phyloP scores from a whole-genome alignment of 805 yeast species.

The Wickerhamiella dianesei region DNA sequence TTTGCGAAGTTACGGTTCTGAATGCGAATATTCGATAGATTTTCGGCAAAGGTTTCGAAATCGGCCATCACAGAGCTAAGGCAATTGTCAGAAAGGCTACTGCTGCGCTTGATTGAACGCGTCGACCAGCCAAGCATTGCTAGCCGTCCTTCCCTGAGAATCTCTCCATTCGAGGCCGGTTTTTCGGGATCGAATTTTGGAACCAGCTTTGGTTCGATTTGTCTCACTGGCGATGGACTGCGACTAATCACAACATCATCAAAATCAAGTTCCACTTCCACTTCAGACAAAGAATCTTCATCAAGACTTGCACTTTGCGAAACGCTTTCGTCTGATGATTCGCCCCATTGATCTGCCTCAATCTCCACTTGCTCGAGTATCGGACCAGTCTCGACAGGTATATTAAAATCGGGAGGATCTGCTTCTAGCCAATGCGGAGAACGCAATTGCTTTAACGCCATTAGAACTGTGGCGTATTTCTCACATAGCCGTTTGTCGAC shows the following conservation, averaged over 20 bases:
- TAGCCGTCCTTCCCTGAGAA: conserved; percentile 11
- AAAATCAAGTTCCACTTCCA: not conserved
- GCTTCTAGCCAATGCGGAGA: not conserved
- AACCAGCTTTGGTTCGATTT: not conserved
- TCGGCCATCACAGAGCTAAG: not conserved
- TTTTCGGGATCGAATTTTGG: not conserved
- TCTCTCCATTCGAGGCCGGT: conserved; percentile 5
- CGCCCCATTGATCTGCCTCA: not conserved
- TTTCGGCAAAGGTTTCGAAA: not conserved
- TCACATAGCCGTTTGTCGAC: conserved; percentile 13
- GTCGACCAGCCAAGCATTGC: conserved; percentile 12
- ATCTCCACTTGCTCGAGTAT: not conserved
- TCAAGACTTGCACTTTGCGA: not conserved
- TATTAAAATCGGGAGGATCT: not conserved
- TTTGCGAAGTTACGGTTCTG: no score
- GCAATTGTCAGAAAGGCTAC: not conserved
- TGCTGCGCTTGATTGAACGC: not conserved
- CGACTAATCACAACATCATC: no score
- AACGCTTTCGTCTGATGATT: not conserved
- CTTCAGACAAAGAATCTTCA: not conserved
- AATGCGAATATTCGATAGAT: no score
- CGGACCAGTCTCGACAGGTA: no score
- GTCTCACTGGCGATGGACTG: no score
- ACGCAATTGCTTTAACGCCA: conserved; percentile 16
- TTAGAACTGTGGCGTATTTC: conserved; percentile 14